phyloP scores from a whole-genome alignment of 257 asterid species.

The Coffea canephora region DNA sequence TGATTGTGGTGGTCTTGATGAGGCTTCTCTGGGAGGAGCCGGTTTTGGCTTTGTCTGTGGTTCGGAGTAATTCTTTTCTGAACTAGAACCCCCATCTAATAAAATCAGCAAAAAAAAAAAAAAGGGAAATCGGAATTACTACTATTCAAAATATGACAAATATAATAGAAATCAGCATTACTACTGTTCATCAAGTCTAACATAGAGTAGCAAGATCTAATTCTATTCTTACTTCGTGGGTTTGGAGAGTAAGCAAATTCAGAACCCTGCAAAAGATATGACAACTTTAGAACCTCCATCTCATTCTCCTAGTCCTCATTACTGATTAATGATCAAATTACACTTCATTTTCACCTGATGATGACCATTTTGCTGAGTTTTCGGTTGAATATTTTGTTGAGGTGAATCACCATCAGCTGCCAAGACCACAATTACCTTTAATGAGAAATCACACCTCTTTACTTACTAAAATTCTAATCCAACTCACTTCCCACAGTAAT shows the following conservation, averaged over 20 bases:
- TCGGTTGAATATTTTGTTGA: constrained; percentile 57
- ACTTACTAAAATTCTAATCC: constrained; percentile 9
- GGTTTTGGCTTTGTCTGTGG: constrained; percentile 61
- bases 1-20: constrained; percentile 66
- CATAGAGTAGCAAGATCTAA: constrained; percentile 8
- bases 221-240: constrained; percentile 62
- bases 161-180: constrained; percentile 2
- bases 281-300: constrained; percentile 27
- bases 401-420: constrained; percentile 98
- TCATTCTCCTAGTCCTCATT: neutral
- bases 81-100: constrained; percentile 74
- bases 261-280: constrained; percentile 50
- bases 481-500: constrained; percentile 2
- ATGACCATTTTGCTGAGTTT: constrained; percentile 70
- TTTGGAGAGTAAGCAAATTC: constrained; percentile 80
- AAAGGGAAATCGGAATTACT: constrained; percentile 8
- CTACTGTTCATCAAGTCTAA: neutral
- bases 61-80: constrained; percentile 62
- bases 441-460: constrained; percentile 20
- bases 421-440: constrained; percentile 47
- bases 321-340: constrained; percentile 20
- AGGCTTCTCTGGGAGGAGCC: constrained; percentile 58
- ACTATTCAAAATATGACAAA: neutral
- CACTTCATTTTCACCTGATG: constrained; percentile 64
- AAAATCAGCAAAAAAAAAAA: constrained; percentile 6